Conservation (phyloP, 2,329 filamentous ascomycete species). For the Fusarium pininemorale region DNA sequence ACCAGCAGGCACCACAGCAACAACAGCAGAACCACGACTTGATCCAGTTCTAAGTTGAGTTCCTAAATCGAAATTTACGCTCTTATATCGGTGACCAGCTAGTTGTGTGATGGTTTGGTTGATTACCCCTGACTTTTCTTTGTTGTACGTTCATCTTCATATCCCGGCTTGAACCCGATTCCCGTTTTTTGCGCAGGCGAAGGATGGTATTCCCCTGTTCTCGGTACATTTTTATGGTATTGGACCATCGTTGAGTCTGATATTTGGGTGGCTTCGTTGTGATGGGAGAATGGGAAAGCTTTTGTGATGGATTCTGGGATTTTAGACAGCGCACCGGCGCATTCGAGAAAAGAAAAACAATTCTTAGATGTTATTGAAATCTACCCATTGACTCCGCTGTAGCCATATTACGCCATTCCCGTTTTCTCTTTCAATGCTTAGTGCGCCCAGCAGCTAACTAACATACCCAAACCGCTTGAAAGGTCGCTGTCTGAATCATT, state of each 20-base stretch:
- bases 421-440: not conserved
- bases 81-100: not conserved
- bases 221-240: slow-evolving; percentile 39
- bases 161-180: slow-evolving; percentile 35
- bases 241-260: slow-evolving; percentile 33
- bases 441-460: not conserved
- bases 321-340: slow-evolving; percentile 47
- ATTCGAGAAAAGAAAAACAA: slow-evolving; percentile 46
- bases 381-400: slow-evolving; percentile 34
- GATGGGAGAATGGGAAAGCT: slow-evolving; percentile 38
- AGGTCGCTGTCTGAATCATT: not conserved
- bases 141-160: slow-evolving; percentile 30
- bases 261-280: slow-evolving; percentile 40
- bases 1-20: slow-evolving; percentile 53
- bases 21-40: slow-evolving; percentile 64
- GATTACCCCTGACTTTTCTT: slow-evolving; percentile 23
- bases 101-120: slow-evolving; percentile 7
- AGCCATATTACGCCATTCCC: slow-evolving; percentile 22
- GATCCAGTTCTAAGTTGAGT: slow-evolving; percentile 65
- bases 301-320: slow-evolving; percentile 37
- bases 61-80: slow-evolving; percentile 1
- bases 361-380: slow-evolving; percentile 47
- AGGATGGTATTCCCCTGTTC: slow-evolving; percentile 44
- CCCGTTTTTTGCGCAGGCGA: slow-evolving; percentile 43
- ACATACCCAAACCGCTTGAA: slow-evolving; percentile 2